Conservation (phyloP, 345 rosid genomes). For the Angophora floribunda region DNA sequence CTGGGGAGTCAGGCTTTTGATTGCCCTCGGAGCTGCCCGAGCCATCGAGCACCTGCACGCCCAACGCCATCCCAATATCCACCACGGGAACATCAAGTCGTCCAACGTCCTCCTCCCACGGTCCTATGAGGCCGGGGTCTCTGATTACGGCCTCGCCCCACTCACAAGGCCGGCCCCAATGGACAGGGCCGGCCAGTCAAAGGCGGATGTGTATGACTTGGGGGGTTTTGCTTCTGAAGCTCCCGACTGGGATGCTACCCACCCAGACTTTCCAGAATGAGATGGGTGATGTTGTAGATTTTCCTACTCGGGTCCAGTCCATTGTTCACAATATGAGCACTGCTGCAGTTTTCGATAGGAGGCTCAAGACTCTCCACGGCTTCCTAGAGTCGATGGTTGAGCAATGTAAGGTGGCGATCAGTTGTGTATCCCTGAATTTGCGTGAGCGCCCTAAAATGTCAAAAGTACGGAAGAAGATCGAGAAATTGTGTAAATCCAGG, state of each 20-base stretch:
- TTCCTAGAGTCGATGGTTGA: constrained; percentile 48
- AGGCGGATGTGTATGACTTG: constrained; percentile 68
- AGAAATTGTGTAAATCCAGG: constrained; percentile 20
- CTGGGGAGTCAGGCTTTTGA: constrained; percentile 65
- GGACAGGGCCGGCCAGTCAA: constrained; percentile 28
- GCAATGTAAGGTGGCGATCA: constrained; percentile 72
- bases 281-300: constrained; percentile 46
- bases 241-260: constrained; percentile 76
- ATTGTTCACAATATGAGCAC: constrained; percentile 94
- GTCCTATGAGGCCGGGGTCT: constrained; percentile 43
- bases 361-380: too few relatives aligned
- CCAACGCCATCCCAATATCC: constrained; percentile 5
- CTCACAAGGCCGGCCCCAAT: constrained; percentile 62
- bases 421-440: constrained; percentile 57
- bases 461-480: constrained; percentile 78
- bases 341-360: constrained; percentile 59
- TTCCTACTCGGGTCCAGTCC: constrained; percentile 87
- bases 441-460: constrained; percentile 67
- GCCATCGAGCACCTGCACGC: constrained; percentile 75
- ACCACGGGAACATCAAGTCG: constrained; percentile 78
- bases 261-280: constrained; percentile 59
- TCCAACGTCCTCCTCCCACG: constrained; percentile 65
- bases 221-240: constrained; percentile 71
- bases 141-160: constrained; percentile 64
- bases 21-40: constrained; percentile 56